Evolutionary conservation across 192 early-diverging fungal genomes (phyloP).

Genomic region (Coemansia sp.): DNA sequence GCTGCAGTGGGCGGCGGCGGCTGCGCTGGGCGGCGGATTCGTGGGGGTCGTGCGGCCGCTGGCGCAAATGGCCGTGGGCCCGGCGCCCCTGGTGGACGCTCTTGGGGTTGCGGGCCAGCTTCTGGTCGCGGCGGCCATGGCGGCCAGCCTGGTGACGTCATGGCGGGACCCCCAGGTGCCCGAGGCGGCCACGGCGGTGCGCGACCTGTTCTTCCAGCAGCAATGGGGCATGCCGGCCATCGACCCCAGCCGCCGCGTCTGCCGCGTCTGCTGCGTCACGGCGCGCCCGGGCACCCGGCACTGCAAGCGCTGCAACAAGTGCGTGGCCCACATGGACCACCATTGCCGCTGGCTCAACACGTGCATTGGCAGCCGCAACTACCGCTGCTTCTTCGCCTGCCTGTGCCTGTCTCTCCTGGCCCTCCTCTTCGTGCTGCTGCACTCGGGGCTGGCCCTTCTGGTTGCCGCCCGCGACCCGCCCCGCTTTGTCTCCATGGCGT

Average conservation of each 20-base stretch:
- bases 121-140: conserved; percentile 12
- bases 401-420: conserved; percentile 15
- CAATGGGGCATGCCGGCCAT: conserved; percentile 36
- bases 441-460: not conserved
- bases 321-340: conserved; percentile 30
- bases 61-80: conserved; percentile 1
- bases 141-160: conserved; percentile 7
- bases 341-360: conserved; percentile 41
- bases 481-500: conserved; percentile 4
- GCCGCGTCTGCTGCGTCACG: conserved; percentile 35
- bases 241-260: conserved; percentile 22
- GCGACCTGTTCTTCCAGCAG: conserved; percentile 29
- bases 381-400: conserved; percentile 27
- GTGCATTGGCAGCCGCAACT: conserved; percentile 23
- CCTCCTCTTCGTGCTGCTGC: conserved; percentile 8
- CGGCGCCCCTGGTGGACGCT: conserved; percentile 20
- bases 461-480: conserved; percentile 11
- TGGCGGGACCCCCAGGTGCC: conserved; percentile 15
- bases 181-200: conserved; percentile 18
- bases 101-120: not conserved
- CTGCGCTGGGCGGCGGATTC: conserved; percentile 19
- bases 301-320: conserved; percentile 54
- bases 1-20: conserved; percentile 29
- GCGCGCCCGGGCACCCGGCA: conserved; percentile 25
- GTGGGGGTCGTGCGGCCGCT: conserved; percentile 24